Evolutionary conservation across 805 yeast species (phyloP), one percentile per base, ranked within the genome.

Genomic region (Ogataea methanolica): DNA sequence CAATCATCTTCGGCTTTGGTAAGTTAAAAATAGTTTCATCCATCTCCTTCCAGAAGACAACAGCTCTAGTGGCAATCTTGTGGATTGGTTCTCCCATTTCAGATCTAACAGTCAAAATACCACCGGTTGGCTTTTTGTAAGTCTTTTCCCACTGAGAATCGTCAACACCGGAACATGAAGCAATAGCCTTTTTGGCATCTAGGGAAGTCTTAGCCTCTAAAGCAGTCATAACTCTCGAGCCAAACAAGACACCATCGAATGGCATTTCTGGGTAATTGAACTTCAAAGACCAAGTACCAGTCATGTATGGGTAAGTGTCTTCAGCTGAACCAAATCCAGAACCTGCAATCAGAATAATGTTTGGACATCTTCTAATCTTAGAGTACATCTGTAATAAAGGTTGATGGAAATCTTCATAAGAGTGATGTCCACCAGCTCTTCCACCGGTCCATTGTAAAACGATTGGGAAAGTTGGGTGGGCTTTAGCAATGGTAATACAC

Each of bases 61-160:
- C 98, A 77, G 97, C 97, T 68, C 99, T 85, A 49, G 99, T 94
- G 31, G 99, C 98, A 58, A 94, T 80, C 76, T 94, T 94, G 73
- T 94, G 99, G 65, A 94, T 94, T 63, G 99, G 99, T 75, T 94
- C 99, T 66, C 99, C 99, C 99, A 94, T 94, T 76, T 94, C 99
- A 16, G 98, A 92, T 66, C 88, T 79, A 52, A 94, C 99, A 47
- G 99, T 92, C 58, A 94, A 75, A 56, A 94, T 82, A 71, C 99
- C 99, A 74, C 99, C 99, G 51, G 97, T 83, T 62, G 97, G 92
- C 65, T 85, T 85, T 74, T 87, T 86, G 75, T 94, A 94, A 42
- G 97, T 88, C 61, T 79, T 77, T 71, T 94, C 98, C 99, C 99
- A 94, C 68, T 88, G 68, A 38, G 69, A 61, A 68, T 94, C 98